Conservation (phyloP, 2,329 filamentous ascomycete species). For the Exophiala calicioides region DNA sequence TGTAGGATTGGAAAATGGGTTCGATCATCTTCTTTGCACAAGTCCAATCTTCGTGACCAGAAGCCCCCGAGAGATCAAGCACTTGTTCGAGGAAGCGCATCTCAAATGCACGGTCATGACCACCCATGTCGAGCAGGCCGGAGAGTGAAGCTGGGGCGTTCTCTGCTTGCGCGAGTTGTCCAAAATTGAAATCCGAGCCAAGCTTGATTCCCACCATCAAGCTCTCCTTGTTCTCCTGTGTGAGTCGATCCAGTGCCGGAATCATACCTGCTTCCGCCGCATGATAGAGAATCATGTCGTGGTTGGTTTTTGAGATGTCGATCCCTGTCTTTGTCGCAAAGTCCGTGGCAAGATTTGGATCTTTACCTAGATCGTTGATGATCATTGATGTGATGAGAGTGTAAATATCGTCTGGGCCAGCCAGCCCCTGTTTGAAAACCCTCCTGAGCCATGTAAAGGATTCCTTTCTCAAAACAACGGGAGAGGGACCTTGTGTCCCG, state of each 20-base stretch:
- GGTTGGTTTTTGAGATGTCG: constrained; percentile 31
- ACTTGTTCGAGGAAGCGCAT: constrained; percentile 41
- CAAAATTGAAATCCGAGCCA: constrained; percentile 41
- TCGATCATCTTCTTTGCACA: constrained; percentile 36
- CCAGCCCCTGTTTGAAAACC: constrained; percentile 27
- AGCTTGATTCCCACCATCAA: constrained; percentile 38
- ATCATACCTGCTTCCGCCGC: constrained; percentile 34
- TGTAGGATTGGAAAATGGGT: constrained; percentile 35
- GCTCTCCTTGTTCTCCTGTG: constrained; percentile 21
- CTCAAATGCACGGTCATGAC: constrained; percentile 34
- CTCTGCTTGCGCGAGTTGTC: constrained; percentile 43
- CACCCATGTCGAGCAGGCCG: constrained; percentile 32
- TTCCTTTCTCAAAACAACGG: constrained; percentile 29
- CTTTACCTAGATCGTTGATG: constrained; percentile 43
- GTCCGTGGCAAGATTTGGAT: constrained; percentile 34
- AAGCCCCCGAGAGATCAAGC: constrained; percentile 42
- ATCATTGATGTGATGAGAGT: constrained; percentile 38
- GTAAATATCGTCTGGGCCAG: constrained; percentile 30
- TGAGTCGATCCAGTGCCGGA: constrained; percentile 32
- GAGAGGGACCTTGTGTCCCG: constrained; percentile 28
- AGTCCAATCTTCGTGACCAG: constrained; percentile 32
- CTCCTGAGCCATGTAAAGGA: constrained; percentile 35
- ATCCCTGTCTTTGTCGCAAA: constrained; percentile 11
- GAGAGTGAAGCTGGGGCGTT: constrained; percentile 36
- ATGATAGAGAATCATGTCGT: constrained; percentile 38